Conservation (phyloP, 495 filamentous ascomycete genomes). For the Talaromyces thailandensis region DNA sequence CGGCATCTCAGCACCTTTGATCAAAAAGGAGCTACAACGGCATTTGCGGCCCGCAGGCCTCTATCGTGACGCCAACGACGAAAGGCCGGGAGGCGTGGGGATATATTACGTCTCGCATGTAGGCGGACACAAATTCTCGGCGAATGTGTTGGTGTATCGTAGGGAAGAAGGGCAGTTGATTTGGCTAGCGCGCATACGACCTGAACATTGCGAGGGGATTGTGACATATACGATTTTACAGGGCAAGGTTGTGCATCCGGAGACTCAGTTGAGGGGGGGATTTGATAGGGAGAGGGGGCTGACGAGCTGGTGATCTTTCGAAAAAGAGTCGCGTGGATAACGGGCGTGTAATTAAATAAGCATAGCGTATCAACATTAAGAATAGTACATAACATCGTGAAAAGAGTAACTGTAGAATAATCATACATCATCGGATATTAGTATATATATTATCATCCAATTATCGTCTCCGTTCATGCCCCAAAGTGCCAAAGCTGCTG, state of each 20-base stretch:
- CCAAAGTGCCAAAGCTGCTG: not conserved
- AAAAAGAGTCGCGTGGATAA: not conserved
- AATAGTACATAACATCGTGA: not conserved
- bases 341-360: not conserved
- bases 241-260: slow-evolving; percentile 88
- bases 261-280: slow-evolving; percentile 75
- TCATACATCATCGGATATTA: not conserved
- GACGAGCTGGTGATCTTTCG: slow-evolving; percentile 86
- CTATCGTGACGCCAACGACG: slow-evolving; percentile 79
- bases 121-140: slow-evolving; percentile 88
- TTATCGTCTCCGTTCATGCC: not conserved
- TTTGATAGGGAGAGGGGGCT: slow-evolving; percentile 72
- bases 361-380: not conserved
- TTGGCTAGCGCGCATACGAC: slow-evolving; percentile 80
- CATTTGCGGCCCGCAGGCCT: slow-evolving; percentile 78
- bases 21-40: slow-evolving; percentile 76
- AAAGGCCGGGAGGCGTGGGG: slow-evolving; percentile 76
- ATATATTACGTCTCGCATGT: slow-evolving; percentile 95
- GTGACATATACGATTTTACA: slow-evolving; percentile 81
- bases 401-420: not conserved
- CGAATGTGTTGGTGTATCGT: slow-evolving; percentile 86
- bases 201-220: slow-evolving; percentile 90
- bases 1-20: slow-evolving; percentile 80
- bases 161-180: slow-evolving; percentile 70
- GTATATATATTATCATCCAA: not conserved